Percentiles rank a stretch among this genome's conserved stretches.
Evolutionary conservation across 2,329 filamentous ascomycete species (phyloP).

Genomic region (Diaporthe destruens): DNA sequence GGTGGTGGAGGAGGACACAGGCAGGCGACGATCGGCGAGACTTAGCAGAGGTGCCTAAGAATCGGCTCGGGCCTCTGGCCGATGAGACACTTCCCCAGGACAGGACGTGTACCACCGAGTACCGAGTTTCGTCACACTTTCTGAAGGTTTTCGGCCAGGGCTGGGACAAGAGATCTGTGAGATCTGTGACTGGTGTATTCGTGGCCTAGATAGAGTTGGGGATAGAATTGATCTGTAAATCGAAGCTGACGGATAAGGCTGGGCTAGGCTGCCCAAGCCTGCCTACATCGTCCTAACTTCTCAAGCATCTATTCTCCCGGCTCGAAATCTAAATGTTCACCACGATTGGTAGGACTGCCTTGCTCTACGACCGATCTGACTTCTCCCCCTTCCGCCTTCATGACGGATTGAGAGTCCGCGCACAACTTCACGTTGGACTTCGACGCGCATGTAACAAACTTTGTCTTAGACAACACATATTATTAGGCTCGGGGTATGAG

Average conservation of each 20-base stretch:
- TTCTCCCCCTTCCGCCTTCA: too few species aligned
- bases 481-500: too few species aligned
- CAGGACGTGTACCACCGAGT: background rate
- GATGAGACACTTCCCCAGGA: background rate
- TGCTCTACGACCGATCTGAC: too few species aligned
- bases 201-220: background rate
- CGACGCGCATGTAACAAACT: too few species aligned
- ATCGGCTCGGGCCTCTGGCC: background rate
- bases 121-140: background rate
- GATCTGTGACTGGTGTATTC: background rate
- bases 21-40: constrained; percentile 48
- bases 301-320: too few species aligned
- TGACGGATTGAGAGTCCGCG: too few species aligned
- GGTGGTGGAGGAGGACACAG: constrained; percentile 27
- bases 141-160: too few species aligned
- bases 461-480: background rate
- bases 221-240: background rate
- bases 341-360: background rate
- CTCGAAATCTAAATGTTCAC: too few species aligned
- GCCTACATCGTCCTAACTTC: background rate
- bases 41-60: constrained; percentile 44
- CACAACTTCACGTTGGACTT: background rate
- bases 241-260: background rate
- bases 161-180: background rate
- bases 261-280: background rate